A percentile compares a stretch with the other conserved stretches of the same genome.
Evolutionary conservation across 2,329 filamentous ascomycete species (phyloP).

Genomic region (Ophiostoma sp.): DNA sequence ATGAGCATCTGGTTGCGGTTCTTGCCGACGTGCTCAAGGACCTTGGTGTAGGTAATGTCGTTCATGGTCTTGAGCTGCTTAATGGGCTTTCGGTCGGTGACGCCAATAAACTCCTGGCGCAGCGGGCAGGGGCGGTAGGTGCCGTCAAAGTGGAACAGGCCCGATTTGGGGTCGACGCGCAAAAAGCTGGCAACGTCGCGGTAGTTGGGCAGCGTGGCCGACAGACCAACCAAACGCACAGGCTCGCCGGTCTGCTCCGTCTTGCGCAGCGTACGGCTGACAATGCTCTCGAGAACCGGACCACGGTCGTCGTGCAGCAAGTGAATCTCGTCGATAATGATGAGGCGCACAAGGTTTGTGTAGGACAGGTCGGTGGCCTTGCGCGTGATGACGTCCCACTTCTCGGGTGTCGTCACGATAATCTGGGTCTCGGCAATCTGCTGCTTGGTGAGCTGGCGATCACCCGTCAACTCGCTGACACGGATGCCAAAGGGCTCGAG

Average conservation of each 20-base stretch:
- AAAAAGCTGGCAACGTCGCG: constrained; percentile 94
- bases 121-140: constrained; percentile 91
- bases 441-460: constrained; percentile 96
- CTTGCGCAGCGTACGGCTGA: constrained; percentile 87
- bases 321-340: constrained; percentile 98
- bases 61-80: constrained; percentile 99
- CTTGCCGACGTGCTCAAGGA: constrained; percentile 90
- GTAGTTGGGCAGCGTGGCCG: constrained; percentile 95
- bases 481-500: constrained; percentile 87
- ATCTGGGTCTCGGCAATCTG: constrained; percentile 98
- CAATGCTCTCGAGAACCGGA: constrained; percentile 94
- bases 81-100: constrained; percentile 97
- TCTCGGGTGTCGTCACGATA: constrained; percentile 97
- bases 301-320: constrained; percentile 96
- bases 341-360: constrained; percentile 91
- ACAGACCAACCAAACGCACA: constrained; percentile 87
- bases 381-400: constrained; percentile 98
- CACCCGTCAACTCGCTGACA: constrained; percentile 94
- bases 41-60: constrained; percentile 96
- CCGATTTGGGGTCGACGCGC: constrained; percentile 80
- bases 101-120: constrained; percentile 94
- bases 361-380: constrained; percentile 97
- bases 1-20: constrained; percentile 98
- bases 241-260: constrained; percentile 93
- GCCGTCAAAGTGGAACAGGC: constrained; percentile 93